These are phyloP conservation scores for Persicaria maculosa DNA, from an alignment of 148 eudicot genomes.

Conservation along the genomic window DNA sequence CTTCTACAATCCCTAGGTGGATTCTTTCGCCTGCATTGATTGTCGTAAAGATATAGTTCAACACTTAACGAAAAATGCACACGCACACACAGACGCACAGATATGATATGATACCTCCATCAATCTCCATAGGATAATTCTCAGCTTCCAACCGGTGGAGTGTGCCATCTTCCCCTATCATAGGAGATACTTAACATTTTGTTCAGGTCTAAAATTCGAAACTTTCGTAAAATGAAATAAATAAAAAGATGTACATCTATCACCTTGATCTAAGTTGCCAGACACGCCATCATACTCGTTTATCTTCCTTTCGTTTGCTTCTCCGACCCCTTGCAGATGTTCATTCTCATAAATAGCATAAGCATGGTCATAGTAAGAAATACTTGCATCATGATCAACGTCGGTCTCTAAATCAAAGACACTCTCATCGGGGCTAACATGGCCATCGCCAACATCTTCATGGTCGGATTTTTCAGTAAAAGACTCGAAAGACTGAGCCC, in stretches of 20 bases:
- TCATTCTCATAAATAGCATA: slow-evolving; percentile 1
- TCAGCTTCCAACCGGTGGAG: not conserved
- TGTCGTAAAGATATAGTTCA: not conserved
- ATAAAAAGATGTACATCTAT: slow-evolving; percentile 21
- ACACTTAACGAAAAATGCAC: too few relatives aligned
- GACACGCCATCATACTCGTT: slow-evolving; percentile 21
- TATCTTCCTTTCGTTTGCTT: slow-evolving; percentile 15
- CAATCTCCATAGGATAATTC: not conserved
- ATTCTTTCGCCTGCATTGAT: not conserved
- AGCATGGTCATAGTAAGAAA: slow-evolving; percentile 7
- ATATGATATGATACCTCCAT: not conserved
- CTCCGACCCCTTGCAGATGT: not conserved
- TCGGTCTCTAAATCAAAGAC: slow-evolving; percentile 26
- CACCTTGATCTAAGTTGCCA: slow-evolving; percentile 23
- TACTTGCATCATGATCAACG: slow-evolving; percentile 6
- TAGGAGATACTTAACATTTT: not conserved
- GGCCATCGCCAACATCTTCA: slow-evolving; percentile 22
- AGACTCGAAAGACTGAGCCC: slow-evolving; percentile 48
- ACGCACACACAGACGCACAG: too few relatives aligned
- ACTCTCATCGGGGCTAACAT: slow-evolving; percentile 34
- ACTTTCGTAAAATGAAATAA: not conserved
- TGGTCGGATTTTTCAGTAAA: slow-evolving; percentile 28
- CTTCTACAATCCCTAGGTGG: not conserved
- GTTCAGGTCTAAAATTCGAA: not conserved
- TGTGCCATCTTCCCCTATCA: not conserved